Evolutionary conservation across 768 basidiomycete genomes (phyloP).

Genomic region (Auriscalpium orientale): DNA sequence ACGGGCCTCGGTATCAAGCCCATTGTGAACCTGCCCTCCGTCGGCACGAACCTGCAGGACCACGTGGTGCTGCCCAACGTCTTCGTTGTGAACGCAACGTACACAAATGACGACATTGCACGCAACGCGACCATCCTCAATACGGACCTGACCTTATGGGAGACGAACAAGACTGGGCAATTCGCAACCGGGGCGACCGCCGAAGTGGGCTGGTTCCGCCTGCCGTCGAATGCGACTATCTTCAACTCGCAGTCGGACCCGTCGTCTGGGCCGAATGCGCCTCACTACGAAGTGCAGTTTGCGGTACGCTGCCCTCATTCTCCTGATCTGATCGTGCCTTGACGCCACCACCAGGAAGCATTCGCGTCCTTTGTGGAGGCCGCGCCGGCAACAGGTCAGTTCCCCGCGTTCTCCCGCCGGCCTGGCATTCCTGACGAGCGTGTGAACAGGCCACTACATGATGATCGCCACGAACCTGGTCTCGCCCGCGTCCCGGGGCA

Average conservation of each 20-base stretch:
- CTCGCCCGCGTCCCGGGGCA: no score
- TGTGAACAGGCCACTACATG: no score
- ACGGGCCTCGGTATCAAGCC: neutral
- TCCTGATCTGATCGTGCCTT: no score
- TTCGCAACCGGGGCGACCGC: neutral
- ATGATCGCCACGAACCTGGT: no score
- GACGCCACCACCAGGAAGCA: no score
- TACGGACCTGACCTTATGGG: neutral
- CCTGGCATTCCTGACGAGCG: no score
- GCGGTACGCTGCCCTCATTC: constrained; percentile 3
- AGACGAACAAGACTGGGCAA: neutral
- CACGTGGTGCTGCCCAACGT: neutral
- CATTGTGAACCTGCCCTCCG: neutral
- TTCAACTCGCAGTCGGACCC: neutral
- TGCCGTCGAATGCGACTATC: neutral
- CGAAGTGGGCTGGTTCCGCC: neutral
- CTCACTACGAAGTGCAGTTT: neutral
- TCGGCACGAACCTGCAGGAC: constrained; percentile 2
- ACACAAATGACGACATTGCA: neutral
- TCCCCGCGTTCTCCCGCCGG: no score
- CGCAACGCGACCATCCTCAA: neutral
- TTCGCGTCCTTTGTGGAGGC: no score
- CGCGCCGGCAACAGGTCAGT: no score
- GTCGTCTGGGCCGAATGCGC: neutral
- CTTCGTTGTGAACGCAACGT: constrained; percentile 1